phyloP scores from a whole-genome alignment of 495 filamentous ascomycete species.

The Penicillium dipodomyicola region DNA sequence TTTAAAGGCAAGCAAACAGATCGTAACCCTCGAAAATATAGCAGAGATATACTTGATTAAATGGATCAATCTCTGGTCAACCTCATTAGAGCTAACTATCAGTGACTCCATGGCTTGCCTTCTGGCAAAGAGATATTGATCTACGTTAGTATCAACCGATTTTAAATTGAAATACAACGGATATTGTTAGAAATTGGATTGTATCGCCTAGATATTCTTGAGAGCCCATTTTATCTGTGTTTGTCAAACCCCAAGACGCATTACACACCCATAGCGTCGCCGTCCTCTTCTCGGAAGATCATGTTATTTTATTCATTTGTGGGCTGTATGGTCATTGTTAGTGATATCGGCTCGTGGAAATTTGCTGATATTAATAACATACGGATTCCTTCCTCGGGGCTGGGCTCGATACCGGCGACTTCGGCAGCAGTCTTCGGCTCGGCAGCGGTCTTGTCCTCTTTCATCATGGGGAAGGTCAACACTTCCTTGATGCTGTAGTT shows the following conservation, averaged over 20 bases:
- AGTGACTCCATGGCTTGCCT: not conserved
- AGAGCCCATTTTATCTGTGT: slow-evolving; percentile 14
- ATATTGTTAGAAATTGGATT: not conserved
- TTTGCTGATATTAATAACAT: slow-evolving; percentile 43
- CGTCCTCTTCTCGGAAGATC: not conserved
- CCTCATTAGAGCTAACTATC: not conserved
- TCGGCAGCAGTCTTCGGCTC: slow-evolving; percentile 61
- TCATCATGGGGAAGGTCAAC: slow-evolving; percentile 87
- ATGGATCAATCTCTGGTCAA: not conserved
- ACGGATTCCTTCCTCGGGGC: slow-evolving; percentile 68
- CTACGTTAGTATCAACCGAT: not conserved
- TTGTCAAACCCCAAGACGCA: slow-evolving; percentile 1
- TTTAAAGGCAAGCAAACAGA: not conserved
- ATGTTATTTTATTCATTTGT: slow-evolving; percentile 36
- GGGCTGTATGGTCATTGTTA: slow-evolving; percentile 35
- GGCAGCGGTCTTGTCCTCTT: slow-evolving; percentile 56
- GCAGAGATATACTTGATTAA: no score
- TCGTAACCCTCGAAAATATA: not conserved
- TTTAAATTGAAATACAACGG: not conserved
- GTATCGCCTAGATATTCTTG: slow-evolving; percentile 4
- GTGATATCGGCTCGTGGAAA: slow-evolving; percentile 30
- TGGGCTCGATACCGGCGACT: slow-evolving; percentile 59
- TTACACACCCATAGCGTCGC: slow-evolving; percentile 6
- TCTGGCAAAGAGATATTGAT: not conserved
- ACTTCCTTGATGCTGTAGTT: slow-evolving; percentile 97